Conservation (phyloP, 192 early-diverging fungal species). For the Coemansia sp. region DNA sequence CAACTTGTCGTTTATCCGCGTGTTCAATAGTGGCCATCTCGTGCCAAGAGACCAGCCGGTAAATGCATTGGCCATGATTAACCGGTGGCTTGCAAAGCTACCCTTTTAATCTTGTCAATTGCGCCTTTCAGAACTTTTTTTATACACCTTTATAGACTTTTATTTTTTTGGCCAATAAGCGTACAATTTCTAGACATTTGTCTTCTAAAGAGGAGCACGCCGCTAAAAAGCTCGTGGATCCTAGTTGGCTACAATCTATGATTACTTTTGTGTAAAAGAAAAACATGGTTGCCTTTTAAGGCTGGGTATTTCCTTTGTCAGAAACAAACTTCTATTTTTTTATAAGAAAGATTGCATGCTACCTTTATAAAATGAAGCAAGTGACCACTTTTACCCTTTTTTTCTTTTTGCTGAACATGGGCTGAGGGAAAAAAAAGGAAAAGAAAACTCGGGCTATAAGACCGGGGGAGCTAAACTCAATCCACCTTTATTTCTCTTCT, state of each 20-base stretch:
- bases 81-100: constrained; percentile 65
- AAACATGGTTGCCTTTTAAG: not conserved
- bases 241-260: not conserved
- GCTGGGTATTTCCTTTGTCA: not conserved
- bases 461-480: not conserved
- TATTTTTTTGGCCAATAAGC: not conserved
- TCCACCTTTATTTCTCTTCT: not conserved
- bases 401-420: not conserved
- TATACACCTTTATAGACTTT: not conserved
- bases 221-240: not conserved
- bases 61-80: constrained; percentile 77
- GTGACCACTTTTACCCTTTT: not conserved
- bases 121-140: not conserved
- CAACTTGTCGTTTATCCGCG: constrained; percentile 78
- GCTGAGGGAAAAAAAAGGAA: not conserved
- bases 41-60: constrained; percentile 87
- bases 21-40: constrained; percentile 87
- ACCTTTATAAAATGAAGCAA: not conserved
- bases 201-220: not conserved
- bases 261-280: not conserved
- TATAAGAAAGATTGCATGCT: not conserved
- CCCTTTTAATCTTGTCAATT: not conserved
- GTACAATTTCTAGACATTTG: not conserved
- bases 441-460: not conserved
- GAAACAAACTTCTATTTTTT: not conserved